Evolutionary conservation across 768 basidiomycete genomes (phyloP), one percentile per base, ranked within the genome.

Genomic region (Kwoniella mangroviensis): DNA sequence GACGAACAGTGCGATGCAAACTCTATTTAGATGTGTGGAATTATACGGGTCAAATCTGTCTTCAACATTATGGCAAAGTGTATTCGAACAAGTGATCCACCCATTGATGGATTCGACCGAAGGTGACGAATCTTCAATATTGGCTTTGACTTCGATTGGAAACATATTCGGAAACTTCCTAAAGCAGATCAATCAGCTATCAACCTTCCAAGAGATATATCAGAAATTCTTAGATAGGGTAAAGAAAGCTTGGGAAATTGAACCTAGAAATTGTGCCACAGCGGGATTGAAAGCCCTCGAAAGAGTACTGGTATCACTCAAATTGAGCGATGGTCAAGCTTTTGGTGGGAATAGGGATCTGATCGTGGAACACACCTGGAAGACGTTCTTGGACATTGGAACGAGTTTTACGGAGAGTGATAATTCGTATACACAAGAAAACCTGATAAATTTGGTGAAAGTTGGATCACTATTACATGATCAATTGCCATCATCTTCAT

Each of bases 1-100:
- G 0, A 88, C 95, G 19, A 91, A 92, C 73, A 93, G 93, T 0
- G 94, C 96, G 11, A 95, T 98, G 55, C 94, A 97, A 83, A 98
- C 95, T 1, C 81, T 99, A 63, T 98, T 97, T 84, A 88, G 95
- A 58, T 92, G 93, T 2, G 88, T 98, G 85, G 93, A 96, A 82
- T 86, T 98, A 11, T 98, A 99, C 79, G 96, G 96, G 2, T 89
- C 90, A 9, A 92, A 90, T 0, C 85, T 99, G 60, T 91, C 90
- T 76, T 79, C 87, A 49, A 89, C 89, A 6, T 92, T 91, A 0
- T 99, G 96, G 96, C 89, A 91, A 52, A 89, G 92, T 63, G 93
- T 93, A 69, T 86, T 96, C n/a, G 94, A 92, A 91, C 90, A 90
- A 79, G 88, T 98, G 67, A 89, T 92, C 13, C 93, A 96, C 83